Percentiles rank a stretch among this genome's conserved stretches.
phyloP scores from a whole-genome alignment of 495 filamentous ascomycete genomes.

The Antarctomyces pellizariae region DNA sequence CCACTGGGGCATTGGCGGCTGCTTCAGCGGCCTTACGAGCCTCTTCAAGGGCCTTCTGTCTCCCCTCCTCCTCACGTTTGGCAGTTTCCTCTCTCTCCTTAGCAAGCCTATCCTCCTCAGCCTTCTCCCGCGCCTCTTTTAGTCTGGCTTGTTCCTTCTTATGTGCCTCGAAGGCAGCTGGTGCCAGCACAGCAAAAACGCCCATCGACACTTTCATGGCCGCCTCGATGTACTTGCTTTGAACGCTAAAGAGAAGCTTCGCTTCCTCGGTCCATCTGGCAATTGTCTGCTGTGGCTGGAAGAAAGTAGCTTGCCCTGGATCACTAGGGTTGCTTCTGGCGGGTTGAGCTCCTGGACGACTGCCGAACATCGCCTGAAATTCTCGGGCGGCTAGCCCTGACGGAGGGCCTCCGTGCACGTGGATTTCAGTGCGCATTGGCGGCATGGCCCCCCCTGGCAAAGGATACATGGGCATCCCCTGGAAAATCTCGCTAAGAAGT shows the following conservation, averaged over 20 bases:
- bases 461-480: too few relatives aligned
- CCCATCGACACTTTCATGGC: constrained; percentile 37
- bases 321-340: too few relatives aligned
- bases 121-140: constrained; percentile 33
- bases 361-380: constrained; percentile 33
- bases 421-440: too few relatives aligned
- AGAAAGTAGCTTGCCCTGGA: constrained; percentile 41
- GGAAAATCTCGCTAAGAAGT: too few relatives aligned
- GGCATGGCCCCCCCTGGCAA: too few relatives aligned
- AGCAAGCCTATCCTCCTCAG: constrained; percentile 31
- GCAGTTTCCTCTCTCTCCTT: constrained; percentile 31
- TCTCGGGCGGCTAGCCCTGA: constrained; percentile 20
- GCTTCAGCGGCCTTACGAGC: constrained; percentile 21
- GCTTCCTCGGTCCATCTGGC: constrained; percentile 81
- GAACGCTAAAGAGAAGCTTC: constrained; percentile 57
- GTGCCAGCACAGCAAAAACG: constrained; percentile 53
- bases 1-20: constrained; percentile 10
- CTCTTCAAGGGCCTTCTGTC: constrained; percentile 21
- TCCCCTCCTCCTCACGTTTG: constrained; percentile 28
- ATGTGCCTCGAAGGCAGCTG: constrained; percentile 60
- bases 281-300: constrained; percentile 41
- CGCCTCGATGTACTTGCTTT: constrained; percentile 43
- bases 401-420: constrained; percentile 7
- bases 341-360: constrained; percentile 19
- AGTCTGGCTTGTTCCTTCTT: constrained; percentile 29